Percentiles rank a stretch among this genome's conserved stretches.
Evolutionary conservation across 2,329 filamentous ascomycete species (phyloP).

Genomic region (Calonectria hawksworthii): DNA sequence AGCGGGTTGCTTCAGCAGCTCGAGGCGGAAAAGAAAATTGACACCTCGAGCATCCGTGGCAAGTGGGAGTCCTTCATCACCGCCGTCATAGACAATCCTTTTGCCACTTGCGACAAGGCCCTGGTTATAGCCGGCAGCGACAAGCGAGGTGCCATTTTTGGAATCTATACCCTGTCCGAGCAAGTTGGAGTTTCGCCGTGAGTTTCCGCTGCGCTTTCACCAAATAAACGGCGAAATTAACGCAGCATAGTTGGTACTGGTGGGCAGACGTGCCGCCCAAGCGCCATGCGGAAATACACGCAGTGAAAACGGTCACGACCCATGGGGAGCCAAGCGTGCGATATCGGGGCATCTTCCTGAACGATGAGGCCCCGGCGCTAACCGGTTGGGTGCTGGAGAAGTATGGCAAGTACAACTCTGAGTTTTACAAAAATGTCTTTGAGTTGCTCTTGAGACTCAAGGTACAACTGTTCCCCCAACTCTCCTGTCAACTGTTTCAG

Average conservation of each 20-base stretch:
- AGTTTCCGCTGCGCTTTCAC: constrained; percentile 67
- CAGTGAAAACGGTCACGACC: neutral
- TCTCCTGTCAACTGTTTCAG: neutral
- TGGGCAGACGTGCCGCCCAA: constrained; percentile 38
- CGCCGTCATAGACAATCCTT: constrained; percentile 68
- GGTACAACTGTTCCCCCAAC: constrained; percentile 6
- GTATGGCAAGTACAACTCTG: constrained; percentile 64
- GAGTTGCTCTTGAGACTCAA: constrained; percentile 60
- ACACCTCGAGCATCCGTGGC: constrained; percentile 68
- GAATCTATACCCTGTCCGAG: constrained; percentile 77
- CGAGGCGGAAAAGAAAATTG: constrained; percentile 33
- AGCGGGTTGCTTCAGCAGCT: neutral
- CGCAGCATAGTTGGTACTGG: constrained; percentile 53
- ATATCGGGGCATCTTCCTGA: constrained; percentile 74
- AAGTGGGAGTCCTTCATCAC: constrained; percentile 79
- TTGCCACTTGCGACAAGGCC: constrained; percentile 68
- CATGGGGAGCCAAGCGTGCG: constrained; percentile 69
- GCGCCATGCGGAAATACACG: constrained; percentile 6
- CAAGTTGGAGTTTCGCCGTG: constrained; percentile 69
- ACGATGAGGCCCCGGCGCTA: constrained; percentile 63
- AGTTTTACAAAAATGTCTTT: constrained; percentile 74
- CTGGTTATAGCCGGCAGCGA: constrained; percentile 79
- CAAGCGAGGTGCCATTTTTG: constrained; percentile 75
- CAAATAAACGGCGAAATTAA: constrained; percentile 69
- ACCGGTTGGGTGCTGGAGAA: constrained; percentile 69